phyloP scores from a whole-genome alignment of 1,139 yeast species.

The Torulaspora globosa region DNA sequence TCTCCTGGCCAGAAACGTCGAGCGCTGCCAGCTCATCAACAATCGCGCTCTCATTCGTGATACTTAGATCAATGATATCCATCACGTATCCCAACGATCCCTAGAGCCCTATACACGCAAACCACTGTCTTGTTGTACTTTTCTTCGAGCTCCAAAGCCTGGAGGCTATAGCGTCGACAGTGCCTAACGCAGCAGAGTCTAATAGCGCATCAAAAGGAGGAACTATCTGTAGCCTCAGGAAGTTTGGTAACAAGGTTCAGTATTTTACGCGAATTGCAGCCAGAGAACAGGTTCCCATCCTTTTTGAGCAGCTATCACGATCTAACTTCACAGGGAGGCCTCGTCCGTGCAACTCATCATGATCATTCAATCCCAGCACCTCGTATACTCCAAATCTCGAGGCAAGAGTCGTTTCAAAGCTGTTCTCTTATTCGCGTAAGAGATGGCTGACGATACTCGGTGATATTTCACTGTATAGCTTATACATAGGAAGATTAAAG shows the following conservation, averaged over 20 bases:
- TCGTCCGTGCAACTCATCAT: no score
- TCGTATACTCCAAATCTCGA: not conserved
- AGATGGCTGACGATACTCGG: not conserved
- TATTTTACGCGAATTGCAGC: not conserved
- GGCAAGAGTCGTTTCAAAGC: not conserved
- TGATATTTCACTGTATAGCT: not conserved
- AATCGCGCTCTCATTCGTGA: not conserved
- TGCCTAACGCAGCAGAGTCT: not conserved
- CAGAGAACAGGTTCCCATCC: not conserved
- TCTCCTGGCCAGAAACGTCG: conserved; percentile 38
- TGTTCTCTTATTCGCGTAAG: not conserved
- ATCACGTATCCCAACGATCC: not conserved
- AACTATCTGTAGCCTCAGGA: not conserved
- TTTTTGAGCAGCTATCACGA: not conserved
- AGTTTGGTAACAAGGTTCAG: not conserved
- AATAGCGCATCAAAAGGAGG: not conserved
- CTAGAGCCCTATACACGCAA: not conserved
- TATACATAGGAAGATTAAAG: not conserved
- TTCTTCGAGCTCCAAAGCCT: no score
- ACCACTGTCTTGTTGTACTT: not conserved
- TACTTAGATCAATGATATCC: not conserved
- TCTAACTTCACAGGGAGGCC: not conserved
- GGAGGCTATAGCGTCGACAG: no score
- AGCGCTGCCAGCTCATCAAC: conserved; percentile 1
- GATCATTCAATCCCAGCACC: not conserved